Base-by-base conservation (phyloP, 257 asterid genomes). In the Nicotiana paniculata region DNA sequence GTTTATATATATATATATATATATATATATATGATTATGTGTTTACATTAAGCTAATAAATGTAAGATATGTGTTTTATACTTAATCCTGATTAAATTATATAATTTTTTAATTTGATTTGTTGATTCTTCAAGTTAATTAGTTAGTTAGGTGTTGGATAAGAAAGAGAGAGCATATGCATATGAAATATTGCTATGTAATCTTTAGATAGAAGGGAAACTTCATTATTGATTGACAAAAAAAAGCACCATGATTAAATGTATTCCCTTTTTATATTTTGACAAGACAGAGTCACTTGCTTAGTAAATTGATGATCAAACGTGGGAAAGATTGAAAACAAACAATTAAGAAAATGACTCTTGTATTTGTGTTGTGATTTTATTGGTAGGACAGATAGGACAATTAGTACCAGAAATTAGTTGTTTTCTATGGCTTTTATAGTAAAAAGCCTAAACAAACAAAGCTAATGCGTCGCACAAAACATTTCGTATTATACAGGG, bases 401-500 rank as follows among this genome's bases (percentile, higher is more conserved):
- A 17, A 17, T n/a, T 58, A 58, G 28, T 58, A 58, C 28, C n/a
- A 58, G 26, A 58, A 58, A 28, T 58, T 58, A 6, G 63, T 57
- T 58, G 18, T 28, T 58, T 17, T 58, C 10, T 5, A 18, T 18
- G 7, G 26, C 28, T 17, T 58, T 18, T 58, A 17, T 58, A 18
- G 28, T 1, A 58, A 58, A 15, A n/a, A n/a, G 0, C 4, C 64
- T 58, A 16, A 55, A 55, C 0, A 15, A 39, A 7, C 5, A 39
- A 6, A 4, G 24, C 24, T 1, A 5, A 0, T 5, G 0, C 1
- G 8, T 1, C 6, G 0, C 9, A 39, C 46, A 39, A 6, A 39
- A 0, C 1, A 37, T 37, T 1, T 6, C 0, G 2, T 1, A 1
- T 37, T 37, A 37, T 0, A 1, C 46, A 37, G 0, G 3, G 0